Base-by-base conservation (phyloP, 2,329 filamentous ascomycete genomes). In the Aspergillus sclerotialis region DNA sequence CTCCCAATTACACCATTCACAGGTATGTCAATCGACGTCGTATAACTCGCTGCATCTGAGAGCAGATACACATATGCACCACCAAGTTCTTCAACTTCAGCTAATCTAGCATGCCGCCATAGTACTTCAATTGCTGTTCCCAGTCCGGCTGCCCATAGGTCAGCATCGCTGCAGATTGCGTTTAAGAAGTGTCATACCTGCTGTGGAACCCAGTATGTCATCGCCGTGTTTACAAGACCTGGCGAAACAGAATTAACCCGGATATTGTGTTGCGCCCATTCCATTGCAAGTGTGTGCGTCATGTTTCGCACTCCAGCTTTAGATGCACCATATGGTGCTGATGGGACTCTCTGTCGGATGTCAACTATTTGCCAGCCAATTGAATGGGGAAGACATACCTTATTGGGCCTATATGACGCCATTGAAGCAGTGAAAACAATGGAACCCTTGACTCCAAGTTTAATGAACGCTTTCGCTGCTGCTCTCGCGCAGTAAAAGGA, bases 1-100 rank as follows among this genome's bases (percentile, higher is more conserved):
- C 19, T 23, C 19, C 19, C 19, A 23, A 23, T 23, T 10, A 23
- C 19, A 10, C 19, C 19, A 23, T 23, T 23, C 19, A 10, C 19
- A 10, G 19, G 19, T 37, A 51, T 55, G 27, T 32, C 28, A 26
- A 33, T 33, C 3, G 32, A 31, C n/a, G 33, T 37, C 4, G 29
- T 32, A 13, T 38, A 35, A 8, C 21, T 31, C 14, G 27, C 31
- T 11, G 26, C 29, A n/a, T 32, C 28, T 10, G 25, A 27, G 4
- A 32, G 14, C 7, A 33, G 36, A 11, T 37, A 37, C 5, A 37
- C 30, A 24, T 37, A 37, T 4, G 30, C 30, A 15, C 35, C 35
- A 3, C 30, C 30, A 7, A 37, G 25, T 16, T 37, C 35, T 19
- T 37, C 23, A 10, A 33, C 30, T 7, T 32, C 25, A 11, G 35